Evolutionary conservation across 2,329 filamentous ascomycete genomes (phyloP), one percentile per base, ranked within the genome.

Genomic region (Diaporthe citri): DNA sequence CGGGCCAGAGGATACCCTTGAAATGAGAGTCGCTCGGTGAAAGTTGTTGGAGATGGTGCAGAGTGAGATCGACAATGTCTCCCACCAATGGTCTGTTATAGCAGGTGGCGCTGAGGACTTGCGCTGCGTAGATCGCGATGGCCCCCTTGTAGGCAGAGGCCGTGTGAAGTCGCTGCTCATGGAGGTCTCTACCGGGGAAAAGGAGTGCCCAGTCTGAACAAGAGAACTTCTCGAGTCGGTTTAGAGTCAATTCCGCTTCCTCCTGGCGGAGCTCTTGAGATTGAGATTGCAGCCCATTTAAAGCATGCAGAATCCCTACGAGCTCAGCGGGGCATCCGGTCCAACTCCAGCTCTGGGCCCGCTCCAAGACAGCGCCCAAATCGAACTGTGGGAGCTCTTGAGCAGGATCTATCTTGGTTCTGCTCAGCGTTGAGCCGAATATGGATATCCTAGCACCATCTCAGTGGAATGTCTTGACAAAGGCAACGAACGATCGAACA

Each of bases 1-100:
- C 64, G 2, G 76, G 74, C 76, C 76, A 77, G 39, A 76, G 71
- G 17, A 74, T 64, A 39, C 76, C 71, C 31, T 77, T 77, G 71
- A 77, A 76, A 52, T 77, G 76, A n/a, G 66, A 56, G 55, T 77
- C 76, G 6, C 41, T 59, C 9, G 71, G 39, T 20, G 56, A 39
- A 10, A 77, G 74, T 20, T 76, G 55, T 17, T 62, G 46, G 34
- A 77, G 60, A n/a, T 66, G 41, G 25, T 66, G 41, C 20, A 66
- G 8, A 36, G 41, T 8, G 17, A n/a, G 41, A 12, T 34, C 60
- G 10, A 66, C 43, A 1, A 66, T 66, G 28, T 48, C 41, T 10
- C 4, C 41, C 9, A 48, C 20, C 10, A 66, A 34, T n/a, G 8
- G 22, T 36, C 6, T 9, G 1, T n/a, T 34, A 9, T 66, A 5